These are phyloP conservation scores for Amanita rimosa DNA, from an alignment of 768 basidiomycete genomes.

Conservation along the genomic window DNA sequence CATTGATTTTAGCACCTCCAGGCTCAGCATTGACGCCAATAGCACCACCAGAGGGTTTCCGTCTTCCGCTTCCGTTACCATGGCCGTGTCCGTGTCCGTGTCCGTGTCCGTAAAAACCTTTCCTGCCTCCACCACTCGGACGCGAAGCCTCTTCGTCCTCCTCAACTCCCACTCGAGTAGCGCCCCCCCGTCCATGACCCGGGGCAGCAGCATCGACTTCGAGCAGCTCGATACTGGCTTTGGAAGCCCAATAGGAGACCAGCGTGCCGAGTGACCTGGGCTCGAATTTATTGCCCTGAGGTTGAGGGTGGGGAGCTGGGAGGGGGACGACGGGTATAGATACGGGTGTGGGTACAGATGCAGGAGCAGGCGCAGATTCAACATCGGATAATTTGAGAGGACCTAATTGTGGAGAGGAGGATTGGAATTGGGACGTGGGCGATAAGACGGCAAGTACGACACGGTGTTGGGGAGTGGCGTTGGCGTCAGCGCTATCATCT, in stretches of 20 bases:
- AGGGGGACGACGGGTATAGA: slow-evolving; percentile 53
- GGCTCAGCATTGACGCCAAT: background rate
- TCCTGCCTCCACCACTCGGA: too few species aligned
- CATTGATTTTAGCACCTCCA: too few species aligned
- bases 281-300: slow-evolving; percentile 46
- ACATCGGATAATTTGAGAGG: slow-evolving; percentile 19
- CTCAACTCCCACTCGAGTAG: slow-evolving; percentile 19
- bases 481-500: background rate
- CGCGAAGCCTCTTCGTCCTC: background rate
- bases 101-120: slow-evolving; percentile 9
- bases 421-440: slow-evolving; percentile 22
- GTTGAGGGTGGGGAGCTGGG: slow-evolving; percentile 39
- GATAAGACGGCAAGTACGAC: slow-evolving; percentile 53
- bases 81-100: slow-evolving; percentile 8
- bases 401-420: slow-evolving; percentile 22
- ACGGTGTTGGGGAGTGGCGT: slow-evolving; percentile 21
- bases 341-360: too few species aligned
- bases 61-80: slow-evolving; percentile 11
- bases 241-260: slow-evolving; percentile 56
- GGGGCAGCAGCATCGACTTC: slow-evolving; percentile 38
- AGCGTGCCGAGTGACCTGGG: slow-evolving; percentile 52
- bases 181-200: slow-evolving; percentile 20
- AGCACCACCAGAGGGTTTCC: slow-evolving; percentile 5
- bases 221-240: slow-evolving; percentile 46
- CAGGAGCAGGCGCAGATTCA: slow-evolving; percentile 8